phyloP scores from a whole-genome alignment of 176 grass and related monocot species.

The Oryza glumipatula region DNA sequence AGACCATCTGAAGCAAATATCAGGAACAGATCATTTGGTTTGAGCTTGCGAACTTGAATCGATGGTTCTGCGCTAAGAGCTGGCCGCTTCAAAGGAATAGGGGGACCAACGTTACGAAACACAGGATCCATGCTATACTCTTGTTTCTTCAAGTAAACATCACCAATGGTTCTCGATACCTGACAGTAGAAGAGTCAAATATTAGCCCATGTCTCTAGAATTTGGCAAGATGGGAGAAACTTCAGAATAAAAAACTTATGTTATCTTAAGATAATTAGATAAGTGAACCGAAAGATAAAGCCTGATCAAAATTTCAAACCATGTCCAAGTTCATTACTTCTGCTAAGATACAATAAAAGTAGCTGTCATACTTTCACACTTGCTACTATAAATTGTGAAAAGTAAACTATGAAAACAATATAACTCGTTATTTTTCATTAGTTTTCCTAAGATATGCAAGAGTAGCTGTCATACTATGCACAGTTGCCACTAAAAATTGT shows the following conservation, averaged over 20 bases:
- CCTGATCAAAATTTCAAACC: background rate
- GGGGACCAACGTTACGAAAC: constrained; percentile 54
- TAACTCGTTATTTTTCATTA: background rate
- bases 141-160: constrained; percentile 86
- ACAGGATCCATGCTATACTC: constrained; percentile 70
- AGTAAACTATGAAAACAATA: background rate
- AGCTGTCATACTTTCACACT: background rate
- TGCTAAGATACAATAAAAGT: background rate
- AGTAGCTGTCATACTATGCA: constrained; percentile 1
- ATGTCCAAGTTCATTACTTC: background rate
- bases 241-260: constrained; percentile 1
- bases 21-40: constrained; percentile 65
- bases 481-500: background rate
- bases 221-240: background rate
- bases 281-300: no score
- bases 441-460: background rate
- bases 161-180: constrained; percentile 91
- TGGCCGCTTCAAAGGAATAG: constrained; percentile 65
- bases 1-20: constrained; percentile 96
- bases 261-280: constrained; percentile 6
- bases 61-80: constrained; percentile 83
- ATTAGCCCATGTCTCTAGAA: background rate
- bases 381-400: background rate
- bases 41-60: constrained; percentile 65
- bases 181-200: constrained; percentile 33